A percentile compares a stretch with the other conserved stretches of the same genome.
These are phyloP conservation scores for Dipodascopsis uninucleata DNA, from an alignment of 805 yeast genomes.

Conservation along the genomic window DNA sequence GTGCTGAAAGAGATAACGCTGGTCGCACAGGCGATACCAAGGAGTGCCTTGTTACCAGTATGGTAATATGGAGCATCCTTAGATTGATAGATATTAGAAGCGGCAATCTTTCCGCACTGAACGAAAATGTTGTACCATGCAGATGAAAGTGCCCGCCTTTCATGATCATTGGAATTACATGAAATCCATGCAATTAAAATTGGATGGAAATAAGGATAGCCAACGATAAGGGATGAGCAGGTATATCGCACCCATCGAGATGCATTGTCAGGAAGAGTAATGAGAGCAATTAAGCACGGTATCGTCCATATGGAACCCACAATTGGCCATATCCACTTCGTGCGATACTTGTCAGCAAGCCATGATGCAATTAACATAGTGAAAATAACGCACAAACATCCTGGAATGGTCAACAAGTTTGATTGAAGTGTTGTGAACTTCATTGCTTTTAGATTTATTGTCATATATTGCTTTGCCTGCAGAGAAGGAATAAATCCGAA, in stretches of 20 bases:
- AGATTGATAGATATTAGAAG: conserved; percentile 53
- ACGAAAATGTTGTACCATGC: conserved; percentile 63
- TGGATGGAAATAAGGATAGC: conserved; percentile 51
- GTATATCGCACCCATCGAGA: conserved; percentile 26
- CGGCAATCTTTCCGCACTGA: conserved; percentile 54
- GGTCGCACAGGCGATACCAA: conserved; percentile 29
- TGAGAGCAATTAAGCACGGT: conserved; percentile 31
- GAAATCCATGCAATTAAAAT: conserved; percentile 59
- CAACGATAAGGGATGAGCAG: conserved; percentile 36
- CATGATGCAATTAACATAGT: conserved; percentile 31
- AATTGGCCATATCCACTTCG: conserved; percentile 24
- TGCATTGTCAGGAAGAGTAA: conserved; percentile 11
- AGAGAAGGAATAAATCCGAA: conserved; percentile 25
- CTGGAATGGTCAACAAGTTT: conserved; percentile 53
- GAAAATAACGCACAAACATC: conserved; percentile 31
- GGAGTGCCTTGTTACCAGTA: conserved; percentile 48
- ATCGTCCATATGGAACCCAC: conserved; percentile 21
- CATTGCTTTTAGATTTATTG: conserved; percentile 46
- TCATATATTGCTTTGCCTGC: conserved; percentile 34
- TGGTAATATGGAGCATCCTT: conserved; percentile 59
- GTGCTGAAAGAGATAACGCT: conserved; percentile 27
- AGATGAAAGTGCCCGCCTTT: conserved; percentile 60
- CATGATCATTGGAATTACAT: conserved; percentile 56
- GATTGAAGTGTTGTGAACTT: conserved; percentile 51
- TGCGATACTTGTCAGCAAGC: conserved; percentile 18